phyloP scores from a whole-genome alignment of 768 basidiomycete genomes.

The Pleurotus ostreatus region DNA sequence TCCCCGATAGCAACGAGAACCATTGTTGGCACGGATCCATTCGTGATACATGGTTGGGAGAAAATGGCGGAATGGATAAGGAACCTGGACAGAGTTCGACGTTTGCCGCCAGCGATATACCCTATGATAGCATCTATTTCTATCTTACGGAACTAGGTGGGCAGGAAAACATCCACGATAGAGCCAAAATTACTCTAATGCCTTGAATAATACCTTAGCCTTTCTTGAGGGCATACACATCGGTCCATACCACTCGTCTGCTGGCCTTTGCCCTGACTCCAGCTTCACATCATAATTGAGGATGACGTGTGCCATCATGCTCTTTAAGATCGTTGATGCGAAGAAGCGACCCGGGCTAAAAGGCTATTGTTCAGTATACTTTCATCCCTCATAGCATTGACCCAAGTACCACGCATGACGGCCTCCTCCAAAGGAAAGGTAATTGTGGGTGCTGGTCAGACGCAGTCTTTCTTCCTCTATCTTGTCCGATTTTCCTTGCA shows the following conservation, averaged over 20 bases:
- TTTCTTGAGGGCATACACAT: slow-evolving; percentile 4
- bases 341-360: slow-evolving; percentile 18
- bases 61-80: too few relatives aligned
- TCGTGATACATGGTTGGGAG: too few relatives aligned
- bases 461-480: slow-evolving; percentile 12
- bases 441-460: background rate
- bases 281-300: slow-evolving; percentile 23
- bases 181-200: too few relatives aligned
- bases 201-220: background rate
- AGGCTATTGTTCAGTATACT: background rate
- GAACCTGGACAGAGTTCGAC: too few relatives aligned
- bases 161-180: too few relatives aligned
- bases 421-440: slow-evolving; percentile 3
- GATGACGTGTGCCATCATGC: slow-evolving; percentile 30
- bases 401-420: background rate
- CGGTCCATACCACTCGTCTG: slow-evolving; percentile 1
- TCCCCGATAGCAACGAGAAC: too few relatives aligned
- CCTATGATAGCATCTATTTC: too few relatives aligned
- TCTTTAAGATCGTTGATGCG: slow-evolving; percentile 22
- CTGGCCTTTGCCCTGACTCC: background rate
- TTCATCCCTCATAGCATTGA: background rate
- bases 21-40: too few relatives aligned
- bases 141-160: too few relatives aligned
- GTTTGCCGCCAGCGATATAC: too few relatives aligned
- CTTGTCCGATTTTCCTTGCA: background rate